Percentiles rank a stretch among this genome's conserved stretches.
These are phyloP conservation scores for Cytospora leucostoma DNA, from an alignment of 2,329 filamentous ascomycete species.

Conservation along the genomic window DNA sequence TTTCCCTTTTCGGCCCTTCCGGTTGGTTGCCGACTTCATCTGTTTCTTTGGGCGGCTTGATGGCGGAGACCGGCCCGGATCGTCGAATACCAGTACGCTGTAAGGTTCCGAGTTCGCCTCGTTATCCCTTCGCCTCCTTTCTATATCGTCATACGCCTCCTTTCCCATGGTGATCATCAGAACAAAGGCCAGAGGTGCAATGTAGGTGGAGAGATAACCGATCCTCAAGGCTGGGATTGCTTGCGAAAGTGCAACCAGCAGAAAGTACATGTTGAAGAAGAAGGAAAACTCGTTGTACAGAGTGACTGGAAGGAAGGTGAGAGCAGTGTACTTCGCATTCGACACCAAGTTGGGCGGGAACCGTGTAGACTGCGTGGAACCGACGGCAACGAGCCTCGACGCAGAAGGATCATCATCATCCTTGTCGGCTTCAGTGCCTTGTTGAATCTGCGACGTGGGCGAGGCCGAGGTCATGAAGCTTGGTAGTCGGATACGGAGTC, in stretches of 20 bases:
- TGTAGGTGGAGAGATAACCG: slow-evolving; percentile 91
- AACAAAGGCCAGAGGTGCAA: slow-evolving; percentile 90
- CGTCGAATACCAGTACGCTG: slow-evolving; percentile 71
- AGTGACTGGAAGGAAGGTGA: slow-evolving; percentile 91
- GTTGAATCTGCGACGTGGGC: slow-evolving; percentile 37
- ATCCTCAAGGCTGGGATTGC: slow-evolving; percentile 87
- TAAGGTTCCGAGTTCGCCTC: slow-evolving; percentile 95
- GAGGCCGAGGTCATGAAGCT: slow-evolving; percentile 60
- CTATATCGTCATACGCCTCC: slow-evolving; percentile 93
- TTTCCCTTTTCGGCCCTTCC: slow-evolving; percentile 42
- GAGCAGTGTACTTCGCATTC: slow-evolving; percentile 95
- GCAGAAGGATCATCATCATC: slow-evolving; percentile 65
- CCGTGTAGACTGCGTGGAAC: slow-evolving; percentile 68
- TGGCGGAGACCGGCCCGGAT: slow-evolving; percentile 43
- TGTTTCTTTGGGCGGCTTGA: slow-evolving; percentile 43
- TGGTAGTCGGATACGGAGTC: slow-evolving; percentile 61
- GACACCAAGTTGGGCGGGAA: slow-evolving; percentile 92
- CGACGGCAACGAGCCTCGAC: slow-evolving; percentile 75
- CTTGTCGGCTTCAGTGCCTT: slow-evolving; percentile 51
- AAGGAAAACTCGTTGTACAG: slow-evolving; percentile 99
- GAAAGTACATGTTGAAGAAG: slow-evolving; percentile 99
- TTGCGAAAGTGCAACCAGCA: slow-evolving; percentile 92
- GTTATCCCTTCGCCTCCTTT: slow-evolving; percentile 78
- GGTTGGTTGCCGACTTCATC: slow-evolving; percentile 48
- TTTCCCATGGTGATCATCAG: slow-evolving; percentile 91